Evolutionary conservation across 2,329 filamentous ascomycete species (phyloP), one percentile per base, ranked within the genome.

Genomic region (Xylariales sp.): DNA sequence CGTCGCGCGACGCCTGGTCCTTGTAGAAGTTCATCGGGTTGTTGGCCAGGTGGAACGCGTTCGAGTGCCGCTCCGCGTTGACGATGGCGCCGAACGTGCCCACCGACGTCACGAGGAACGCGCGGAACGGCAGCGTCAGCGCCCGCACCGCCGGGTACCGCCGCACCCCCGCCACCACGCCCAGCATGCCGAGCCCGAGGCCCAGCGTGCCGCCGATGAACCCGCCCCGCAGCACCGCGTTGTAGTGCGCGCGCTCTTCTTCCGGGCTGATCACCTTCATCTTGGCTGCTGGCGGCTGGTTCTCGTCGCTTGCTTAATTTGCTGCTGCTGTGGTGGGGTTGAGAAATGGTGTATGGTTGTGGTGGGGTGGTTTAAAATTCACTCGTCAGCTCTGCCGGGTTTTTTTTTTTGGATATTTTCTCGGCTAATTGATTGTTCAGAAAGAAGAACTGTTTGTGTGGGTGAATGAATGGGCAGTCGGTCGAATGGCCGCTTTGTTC

Each of bases 251-350:
- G 68, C 85, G 80, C 83, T 97, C 94, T 83, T 97, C 93, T 88
- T 97, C 93, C 80, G 95, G 93, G 75, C 92, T 97, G 79, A 98
- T 87, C 78, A 98, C 85, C 91, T 97, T 98, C 96, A 98, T 99
- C 71, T 58, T 85, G 81, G 75, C 72, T 73, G 72, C 69, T 34
- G 45, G 23, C 23, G 23, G 23, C 23, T 52, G 46, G n/a, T 39
- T 58, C 10, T 52, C 28, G 39, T 18, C 30, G 18, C 10, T 43
- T 53, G 14, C 23, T 23, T 23, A 23, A 23, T 23, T 23, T 23
- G 23, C 23, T 23, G 23, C 12, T 55, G 8, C 45, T 60, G 50
- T 16, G 57, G 18, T 39, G 32, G 34, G 34, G 36, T 16, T 61
- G 34, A 41, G 18, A 39, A 53, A 14, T 30, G 18, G 9, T 36